phyloP scores from a whole-genome alignment of 768 basidiomycete genomes.

The Leccinum ochraceum region DNA sequence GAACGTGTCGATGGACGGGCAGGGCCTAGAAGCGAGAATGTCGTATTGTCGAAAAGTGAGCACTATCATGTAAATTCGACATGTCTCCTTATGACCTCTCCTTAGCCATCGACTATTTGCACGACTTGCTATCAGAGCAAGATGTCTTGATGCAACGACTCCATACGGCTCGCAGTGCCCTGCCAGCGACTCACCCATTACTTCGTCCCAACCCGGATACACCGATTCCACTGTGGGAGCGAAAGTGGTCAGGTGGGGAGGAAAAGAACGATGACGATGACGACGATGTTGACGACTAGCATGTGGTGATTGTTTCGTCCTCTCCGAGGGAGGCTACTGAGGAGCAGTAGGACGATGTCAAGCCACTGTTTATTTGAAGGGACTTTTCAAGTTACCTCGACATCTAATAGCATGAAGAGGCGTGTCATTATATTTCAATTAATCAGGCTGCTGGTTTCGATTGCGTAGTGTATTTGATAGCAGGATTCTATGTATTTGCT shows the following conservation, averaged over 20 bases:
- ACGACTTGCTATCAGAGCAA: conserved; percentile 62
- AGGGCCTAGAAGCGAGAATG: conserved; percentile 88
- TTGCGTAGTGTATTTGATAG: conserved; percentile 8
- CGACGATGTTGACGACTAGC: conserved; percentile 47
- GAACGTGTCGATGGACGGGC: conserved; percentile 81
- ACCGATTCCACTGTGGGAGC: conserved; percentile 66
- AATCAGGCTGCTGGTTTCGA: conserved; percentile 19
- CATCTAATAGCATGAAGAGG: conserved; percentile 8
- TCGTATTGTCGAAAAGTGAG: conserved; percentile 87
- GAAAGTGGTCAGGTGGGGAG: conserved; percentile 80
- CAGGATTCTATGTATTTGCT: conserved; percentile 12
- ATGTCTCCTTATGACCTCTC: conserved; percentile 3
- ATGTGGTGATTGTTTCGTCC: background rate
- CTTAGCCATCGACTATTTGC: conserved; percentile 85
- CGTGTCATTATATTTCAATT: conserved; percentile 31
- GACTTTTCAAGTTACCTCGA: background rate
- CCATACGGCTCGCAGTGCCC: conserved; percentile 52
- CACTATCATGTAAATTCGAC: background rate
- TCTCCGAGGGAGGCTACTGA: background rate
- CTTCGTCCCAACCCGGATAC: conserved; percentile 34
- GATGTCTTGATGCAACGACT: conserved; percentile 58
- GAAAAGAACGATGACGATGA: conserved; percentile 50
- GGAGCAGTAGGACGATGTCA: background rate
- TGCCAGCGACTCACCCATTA: conserved; percentile 64
- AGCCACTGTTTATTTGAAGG: background rate